These are phyloP conservation scores for Oxyria digyna DNA, from an alignment of 148 eudicot species.

Conservation along the genomic window DNA sequence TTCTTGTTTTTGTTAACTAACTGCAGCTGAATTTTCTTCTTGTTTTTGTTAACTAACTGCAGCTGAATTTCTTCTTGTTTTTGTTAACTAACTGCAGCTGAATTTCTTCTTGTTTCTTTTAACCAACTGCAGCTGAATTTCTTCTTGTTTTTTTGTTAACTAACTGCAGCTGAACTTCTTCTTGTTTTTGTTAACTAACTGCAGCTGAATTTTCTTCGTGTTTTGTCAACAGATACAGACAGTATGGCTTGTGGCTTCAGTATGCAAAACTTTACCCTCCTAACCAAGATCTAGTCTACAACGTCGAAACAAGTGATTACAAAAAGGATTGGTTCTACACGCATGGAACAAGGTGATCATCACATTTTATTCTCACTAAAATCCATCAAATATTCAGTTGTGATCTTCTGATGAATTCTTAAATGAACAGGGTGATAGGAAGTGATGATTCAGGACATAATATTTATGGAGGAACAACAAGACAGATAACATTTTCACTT, in stretches of 20 bases:
- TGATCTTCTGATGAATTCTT: too few relatives aligned
- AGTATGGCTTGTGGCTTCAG: slow-evolving; percentile 36
- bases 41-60: too few relatives aligned
- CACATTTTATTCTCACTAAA: neutral
- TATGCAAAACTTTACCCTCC: slow-evolving; percentile 32
- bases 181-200: too few relatives aligned
- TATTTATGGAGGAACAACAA: slow-evolving; percentile 34
- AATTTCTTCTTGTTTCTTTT: too few relatives aligned
- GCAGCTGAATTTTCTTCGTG: neutral
- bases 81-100: too few relatives aligned
- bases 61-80: too few relatives aligned
- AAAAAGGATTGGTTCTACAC: slow-evolving; percentile 39
- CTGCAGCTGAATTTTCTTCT: too few relatives aligned
- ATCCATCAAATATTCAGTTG: too few relatives aligned
- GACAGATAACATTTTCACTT: slow-evolving; percentile 42
- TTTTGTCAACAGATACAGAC: slow-evolving; percentile 19
- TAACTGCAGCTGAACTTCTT: too few relatives aligned
- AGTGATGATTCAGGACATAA: neutral
- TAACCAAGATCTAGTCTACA: slow-evolving; percentile 26
- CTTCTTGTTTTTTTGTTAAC: too few relatives aligned
- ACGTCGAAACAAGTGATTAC: slow-evolving; percentile 21
- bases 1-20: too few relatives aligned
- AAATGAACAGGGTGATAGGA: neutral
- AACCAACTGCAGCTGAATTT: too few relatives aligned
- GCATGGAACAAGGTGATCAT: slow-evolving; percentile 24